These are phyloP conservation scores for Saitozyma sp. DNA, from an alignment of 768 basidiomycete genomes.

Conservation along the genomic window DNA sequence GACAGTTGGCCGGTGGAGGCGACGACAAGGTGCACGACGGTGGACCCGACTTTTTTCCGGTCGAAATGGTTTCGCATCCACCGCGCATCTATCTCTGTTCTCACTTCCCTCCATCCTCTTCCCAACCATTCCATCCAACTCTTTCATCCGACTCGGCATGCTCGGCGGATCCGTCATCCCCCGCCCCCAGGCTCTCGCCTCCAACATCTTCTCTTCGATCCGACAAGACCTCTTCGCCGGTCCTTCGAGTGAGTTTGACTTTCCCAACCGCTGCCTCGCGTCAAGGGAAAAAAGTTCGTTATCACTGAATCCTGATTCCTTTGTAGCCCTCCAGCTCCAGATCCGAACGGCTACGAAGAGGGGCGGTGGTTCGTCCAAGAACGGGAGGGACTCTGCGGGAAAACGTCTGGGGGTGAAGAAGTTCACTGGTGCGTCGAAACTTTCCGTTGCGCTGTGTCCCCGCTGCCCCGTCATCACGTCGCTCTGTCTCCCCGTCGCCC, in stretches of 20 bases:
- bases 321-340: conserved; percentile 51
- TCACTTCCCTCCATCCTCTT: too few species aligned
- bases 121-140: too few species aligned
- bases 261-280: background rate
- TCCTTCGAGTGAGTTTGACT: conserved; percentile 32
- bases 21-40: too few species aligned
- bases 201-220: conserved; percentile 19
- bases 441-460: background rate
- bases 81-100: too few species aligned
- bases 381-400: conserved; percentile 89
- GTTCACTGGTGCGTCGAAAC: conserved; percentile 73
- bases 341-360: conserved; percentile 94
- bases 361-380: conserved; percentile 89
- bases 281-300: too few species aligned
- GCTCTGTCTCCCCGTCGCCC: background rate
- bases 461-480: too few species aligned
- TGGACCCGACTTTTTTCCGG: too few species aligned
- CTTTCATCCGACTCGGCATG: conserved; percentile 10
- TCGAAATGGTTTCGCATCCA: too few species aligned
- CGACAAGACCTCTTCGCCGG: conserved; percentile 37
- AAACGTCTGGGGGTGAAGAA: conserved; percentile 93
- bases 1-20: background rate
- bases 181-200: conserved; percentile 10
- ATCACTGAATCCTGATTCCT: conserved; percentile 1
- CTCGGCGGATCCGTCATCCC: conserved; percentile 12